Evolutionary conservation across 2,329 filamentous ascomycete genomes (phyloP), one percentile per base, ranked within the genome.

Genomic region (Sporothrix schenckii): DNA sequence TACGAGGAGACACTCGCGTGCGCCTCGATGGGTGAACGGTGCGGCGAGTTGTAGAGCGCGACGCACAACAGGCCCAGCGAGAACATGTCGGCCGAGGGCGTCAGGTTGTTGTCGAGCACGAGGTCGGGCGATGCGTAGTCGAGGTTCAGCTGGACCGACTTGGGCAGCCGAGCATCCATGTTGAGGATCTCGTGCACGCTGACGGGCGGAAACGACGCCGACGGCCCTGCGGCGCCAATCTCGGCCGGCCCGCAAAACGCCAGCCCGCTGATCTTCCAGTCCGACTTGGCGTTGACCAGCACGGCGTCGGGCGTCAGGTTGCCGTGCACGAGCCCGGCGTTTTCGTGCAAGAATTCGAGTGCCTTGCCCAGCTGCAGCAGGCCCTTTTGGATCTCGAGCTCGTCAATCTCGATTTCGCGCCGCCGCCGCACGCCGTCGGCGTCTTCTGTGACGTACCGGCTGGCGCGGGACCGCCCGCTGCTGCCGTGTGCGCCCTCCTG

Each of bases 251-350:
- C 92, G 78, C 91, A 92, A 79, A 97, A 99, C 0, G 91, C 88
- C 52, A 99, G 86, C n/a, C 94, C 95, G 75, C 93, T 94, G 72
- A 99, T 92, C 79, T 99, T 99, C 95, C 95, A 99, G 80, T 99
- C 95, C 63, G 92, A 97, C 90, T 99, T 99, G 53, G 92, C 88
- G 81, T 99, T 99, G 80, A 99, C 89, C 74, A 97, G 91, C 74
- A 99, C 89, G 21, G 94, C 92, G 74, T 98, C 94, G 0, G 95
- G 95, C 0, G 94, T 98, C 73, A 99, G 80, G 78, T 99, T 99
- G 63, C 92, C 93, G 80, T 99, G 95, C 0, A 98, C 92, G 65
- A 99, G 85, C 0, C 74, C 72, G 44, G 70, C 73, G 11, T 72
- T 75, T 44, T 72, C 72, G 70, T 74, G 76, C 71, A 78, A 69